phyloP scores from a whole-genome alignment of 2,329 filamentous ascomycete genomes.

The Hypocrella siamensis region DNA sequence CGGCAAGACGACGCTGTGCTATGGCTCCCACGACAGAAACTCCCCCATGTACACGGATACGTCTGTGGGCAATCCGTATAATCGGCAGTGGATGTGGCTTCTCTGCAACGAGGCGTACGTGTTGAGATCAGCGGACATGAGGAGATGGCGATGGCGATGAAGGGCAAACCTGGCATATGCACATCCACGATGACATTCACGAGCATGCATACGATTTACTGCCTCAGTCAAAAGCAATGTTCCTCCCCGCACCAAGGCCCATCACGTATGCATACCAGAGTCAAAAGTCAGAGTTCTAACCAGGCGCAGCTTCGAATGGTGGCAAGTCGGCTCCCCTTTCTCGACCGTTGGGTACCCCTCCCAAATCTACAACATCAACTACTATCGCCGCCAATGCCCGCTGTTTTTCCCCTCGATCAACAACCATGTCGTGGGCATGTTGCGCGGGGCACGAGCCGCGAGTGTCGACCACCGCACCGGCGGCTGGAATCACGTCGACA shows the following conservation, averaged over 20 bases:
- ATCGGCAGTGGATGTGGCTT: slow-evolving; percentile 41
- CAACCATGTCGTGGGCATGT: slow-evolving; percentile 17
- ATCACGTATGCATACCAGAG: too few species aligned
- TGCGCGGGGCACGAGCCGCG: slow-evolving; percentile 5
- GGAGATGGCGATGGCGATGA: not conserved
- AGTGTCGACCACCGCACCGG: slow-evolving; percentile 36
- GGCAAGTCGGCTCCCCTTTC: slow-evolving; percentile 4
- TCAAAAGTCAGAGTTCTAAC: too few species aligned
- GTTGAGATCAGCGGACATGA: not conserved
- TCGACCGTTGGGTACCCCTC: slow-evolving; percentile 31
- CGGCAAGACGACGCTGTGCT: slow-evolving; percentile 3
- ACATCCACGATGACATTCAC: too few species aligned
- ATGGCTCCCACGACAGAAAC: slow-evolving; percentile 1
- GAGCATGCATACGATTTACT: too few species aligned
- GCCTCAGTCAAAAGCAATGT: too few species aligned
- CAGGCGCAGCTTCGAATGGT: slow-evolving; percentile 9
- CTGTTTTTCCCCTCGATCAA: slow-evolving; percentile 37
- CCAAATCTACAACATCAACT: slow-evolving; percentile 29
- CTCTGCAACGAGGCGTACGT: slow-evolving; percentile 44
- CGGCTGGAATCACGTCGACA: slow-evolving; percentile 37
- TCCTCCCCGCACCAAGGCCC: too few species aligned
- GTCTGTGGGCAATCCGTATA: slow-evolving; percentile 21
- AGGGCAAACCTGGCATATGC: not conserved
- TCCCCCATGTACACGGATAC: slow-evolving; percentile 31
- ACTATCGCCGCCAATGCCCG: slow-evolving; percentile 38